Percentiles rank a stretch among this genome's conserved stretches.
phyloP scores from a whole-genome alignment of 2,329 filamentous ascomycete genomes.

The Aspergillus aculeatus region DNA sequence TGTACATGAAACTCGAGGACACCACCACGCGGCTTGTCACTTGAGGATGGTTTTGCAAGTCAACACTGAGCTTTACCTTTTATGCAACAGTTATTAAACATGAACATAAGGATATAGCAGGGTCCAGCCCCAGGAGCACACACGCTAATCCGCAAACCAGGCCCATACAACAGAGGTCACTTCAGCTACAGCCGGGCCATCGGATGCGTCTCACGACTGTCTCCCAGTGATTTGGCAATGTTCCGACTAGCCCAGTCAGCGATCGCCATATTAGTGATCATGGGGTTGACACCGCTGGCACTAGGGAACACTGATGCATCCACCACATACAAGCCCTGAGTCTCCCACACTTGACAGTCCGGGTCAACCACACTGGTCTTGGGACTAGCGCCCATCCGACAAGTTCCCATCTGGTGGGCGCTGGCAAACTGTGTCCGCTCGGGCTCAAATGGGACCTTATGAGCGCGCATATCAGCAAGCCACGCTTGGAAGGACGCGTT shows the following conservation, averaged over 20 bases:
- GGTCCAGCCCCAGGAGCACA: background rate
- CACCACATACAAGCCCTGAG: slow-evolving; percentile 47
- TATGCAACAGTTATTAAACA: too few species aligned
- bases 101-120: background rate
- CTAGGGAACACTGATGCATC: slow-evolving; percentile 53
- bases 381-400: slow-evolving; percentile 47
- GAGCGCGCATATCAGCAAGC: slow-evolving; percentile 49
- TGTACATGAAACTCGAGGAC: too few species aligned
- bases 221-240: slow-evolving; percentile 33
- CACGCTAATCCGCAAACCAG: too few species aligned
- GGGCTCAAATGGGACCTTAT: slow-evolving; percentile 46
- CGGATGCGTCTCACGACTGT: slow-evolving; percentile 13
- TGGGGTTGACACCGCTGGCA: slow-evolving; percentile 53
- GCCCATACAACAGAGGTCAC: too few species aligned
- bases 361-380: slow-evolving; percentile 47
- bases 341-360: slow-evolving; percentile 48
- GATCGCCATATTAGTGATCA: slow-evolving; percentile 54
- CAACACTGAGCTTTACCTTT: too few species aligned
- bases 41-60: too few species aligned
- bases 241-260: slow-evolving; percentile 47
- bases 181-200: slow-evolving; percentile 25
- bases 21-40: too few species aligned
- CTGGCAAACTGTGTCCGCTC: slow-evolving; percentile 46
- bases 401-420: slow-evolving; percentile 54
- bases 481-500: slow-evolving; percentile 55